phyloP scores from a whole-genome alignment of 2,329 filamentous ascomycete species.

The Metarhizium album region DNA sequence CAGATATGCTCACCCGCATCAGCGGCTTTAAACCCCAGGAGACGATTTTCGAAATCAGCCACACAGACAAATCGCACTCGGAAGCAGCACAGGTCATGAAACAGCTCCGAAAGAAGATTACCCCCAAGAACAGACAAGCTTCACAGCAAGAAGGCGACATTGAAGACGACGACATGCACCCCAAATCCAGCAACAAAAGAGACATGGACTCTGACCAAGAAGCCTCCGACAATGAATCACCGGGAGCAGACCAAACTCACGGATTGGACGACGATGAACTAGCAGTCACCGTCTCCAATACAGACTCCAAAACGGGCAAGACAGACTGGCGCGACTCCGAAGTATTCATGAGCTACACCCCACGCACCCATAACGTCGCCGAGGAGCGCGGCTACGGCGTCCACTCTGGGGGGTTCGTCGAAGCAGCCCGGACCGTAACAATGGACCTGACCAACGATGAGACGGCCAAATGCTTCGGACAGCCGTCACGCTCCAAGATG shows the following conservation, averaged over 20 bases:
- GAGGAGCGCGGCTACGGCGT: constrained; percentile 93
- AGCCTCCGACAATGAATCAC: constrained; percentile 12
- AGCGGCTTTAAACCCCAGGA: constrained; percentile 83
- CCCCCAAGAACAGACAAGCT: constrained; percentile 36
- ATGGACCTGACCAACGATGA: constrained; percentile 96
- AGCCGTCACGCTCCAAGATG: constrained; percentile 64
- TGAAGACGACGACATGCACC: constrained; percentile 15
- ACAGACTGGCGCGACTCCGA: constrained; percentile 72
- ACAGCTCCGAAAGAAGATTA: constrained; percentile 58
- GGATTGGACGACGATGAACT: constrained; percentile 53
- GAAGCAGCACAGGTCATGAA: constrained; percentile 70
- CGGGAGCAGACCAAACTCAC: constrained; percentile 34
- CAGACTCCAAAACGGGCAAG: constrained; percentile 37
- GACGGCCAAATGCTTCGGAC: constrained; percentile 64
- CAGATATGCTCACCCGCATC: constrained; percentile 80
- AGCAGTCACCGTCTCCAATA: constrained; percentile 60
- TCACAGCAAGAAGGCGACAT: constrained; percentile 26
- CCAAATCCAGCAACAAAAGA: not conserved
- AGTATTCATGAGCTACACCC: constrained; percentile 94
- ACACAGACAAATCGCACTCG: constrained; percentile 52
- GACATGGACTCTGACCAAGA: constrained; percentile 11
- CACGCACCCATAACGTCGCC: constrained; percentile 65
- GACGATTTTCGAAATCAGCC: constrained; percentile 91
- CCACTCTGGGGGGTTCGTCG: constrained; percentile 76
- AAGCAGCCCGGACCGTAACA: constrained; percentile 73